Evolutionary conservation across 805 yeast genomes (phyloP).

Genomic region (Candida sakaeoensis): DNA sequence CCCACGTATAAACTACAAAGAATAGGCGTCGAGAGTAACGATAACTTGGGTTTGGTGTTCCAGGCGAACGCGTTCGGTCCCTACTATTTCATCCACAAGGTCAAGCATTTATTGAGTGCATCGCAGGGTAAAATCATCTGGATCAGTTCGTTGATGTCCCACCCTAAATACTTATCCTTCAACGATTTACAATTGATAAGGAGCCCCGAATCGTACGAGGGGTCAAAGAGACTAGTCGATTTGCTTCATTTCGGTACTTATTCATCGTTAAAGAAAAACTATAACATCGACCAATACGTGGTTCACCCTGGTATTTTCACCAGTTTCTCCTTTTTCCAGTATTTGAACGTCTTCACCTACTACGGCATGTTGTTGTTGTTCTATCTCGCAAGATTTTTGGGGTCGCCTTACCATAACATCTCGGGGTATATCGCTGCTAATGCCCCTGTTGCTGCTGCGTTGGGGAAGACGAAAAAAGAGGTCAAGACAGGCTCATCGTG

Average conservation of each 20-base stretch:
- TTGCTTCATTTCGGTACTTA: constrained; percentile 74
- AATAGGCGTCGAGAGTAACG: constrained; percentile 70
- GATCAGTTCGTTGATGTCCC: constrained; percentile 83
- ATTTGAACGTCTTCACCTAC: constrained; percentile 72
- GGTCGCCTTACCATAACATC: constrained; percentile 87
- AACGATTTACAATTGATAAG: constrained; percentile 70
- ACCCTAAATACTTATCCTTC: constrained; percentile 66
- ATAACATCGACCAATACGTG: constrained; percentile 67
- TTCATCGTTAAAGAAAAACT: constrained; percentile 39
- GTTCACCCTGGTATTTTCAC: constrained; percentile 94
- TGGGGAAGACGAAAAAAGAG: constrained; percentile 40
- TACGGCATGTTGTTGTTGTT: constrained; percentile 84
- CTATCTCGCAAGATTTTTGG: constrained; percentile 74
- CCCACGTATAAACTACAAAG: constrained; percentile 85
- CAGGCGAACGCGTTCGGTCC: constrained; percentile 98
- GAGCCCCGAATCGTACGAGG: constrained; percentile 76
- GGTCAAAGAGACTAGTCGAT: constrained; percentile 85
- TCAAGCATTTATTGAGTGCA: constrained; percentile 49
- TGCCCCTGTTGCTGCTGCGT: constrained; percentile 62
- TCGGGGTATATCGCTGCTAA: constrained; percentile 87
- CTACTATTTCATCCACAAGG: constrained; percentile 70
- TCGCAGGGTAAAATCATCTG: constrained; percentile 62
- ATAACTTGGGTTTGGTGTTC: constrained; percentile 82
- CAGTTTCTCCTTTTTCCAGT: constrained; percentile 73
- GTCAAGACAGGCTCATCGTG: constrained; percentile 69